phyloP scores from a whole-genome alignment of 1,284 basidiomycete species.

The Apiotrichum gamsii region DNA sequence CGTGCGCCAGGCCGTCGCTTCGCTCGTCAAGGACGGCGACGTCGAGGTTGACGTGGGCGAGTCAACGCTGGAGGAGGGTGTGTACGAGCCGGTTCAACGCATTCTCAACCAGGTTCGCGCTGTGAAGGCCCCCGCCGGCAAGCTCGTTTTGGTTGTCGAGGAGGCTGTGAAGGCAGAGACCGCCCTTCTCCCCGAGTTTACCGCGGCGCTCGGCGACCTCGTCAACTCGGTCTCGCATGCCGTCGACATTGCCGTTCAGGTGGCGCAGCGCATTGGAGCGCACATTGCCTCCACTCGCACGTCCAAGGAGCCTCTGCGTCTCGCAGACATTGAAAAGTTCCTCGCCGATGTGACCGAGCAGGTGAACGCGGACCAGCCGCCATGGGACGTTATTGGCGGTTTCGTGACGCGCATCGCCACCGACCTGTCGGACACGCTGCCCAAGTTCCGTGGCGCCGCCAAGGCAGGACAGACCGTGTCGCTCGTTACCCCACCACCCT shows the following conservation, averaged over 20 bases:
- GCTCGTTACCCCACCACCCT: constrained; percentile 63
- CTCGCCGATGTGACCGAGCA: constrained; percentile 58
- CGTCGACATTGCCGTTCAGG: constrained; percentile 83
- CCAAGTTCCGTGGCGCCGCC: constrained; percentile 65
- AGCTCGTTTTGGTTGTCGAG: constrained; percentile 74
- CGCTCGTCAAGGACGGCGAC: constrained; percentile 66
- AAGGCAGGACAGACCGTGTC: constrained; percentile 53
- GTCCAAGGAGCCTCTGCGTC: constrained; percentile 68
- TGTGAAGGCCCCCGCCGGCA: constrained; percentile 76
- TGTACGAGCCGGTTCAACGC: constrained; percentile 73
- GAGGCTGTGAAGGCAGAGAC: constrained; percentile 65
- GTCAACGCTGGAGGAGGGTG: constrained; percentile 61
- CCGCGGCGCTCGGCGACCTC: constrained; percentile 65
- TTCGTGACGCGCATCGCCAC: constrained; percentile 63
- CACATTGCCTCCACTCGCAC: constrained; percentile 68
- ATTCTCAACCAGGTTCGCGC: constrained; percentile 72
- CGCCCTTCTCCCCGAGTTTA: constrained; percentile 64
- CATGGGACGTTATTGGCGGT: constrained; percentile 70
- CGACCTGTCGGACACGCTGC: constrained; percentile 64
- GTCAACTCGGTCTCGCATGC: constrained; percentile 69
- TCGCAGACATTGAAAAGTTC: constrained; percentile 63
- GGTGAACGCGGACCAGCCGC: constrained; percentile 51
- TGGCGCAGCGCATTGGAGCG: constrained; percentile 77
- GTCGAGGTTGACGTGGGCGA: constrained; percentile 65
- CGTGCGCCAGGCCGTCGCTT: constrained; percentile 72